Evolutionary conservation across 306 rosid species (phyloP), one percentile per base, ranked within the genome.

Genomic region (Acmispon strigosus): DNA sequence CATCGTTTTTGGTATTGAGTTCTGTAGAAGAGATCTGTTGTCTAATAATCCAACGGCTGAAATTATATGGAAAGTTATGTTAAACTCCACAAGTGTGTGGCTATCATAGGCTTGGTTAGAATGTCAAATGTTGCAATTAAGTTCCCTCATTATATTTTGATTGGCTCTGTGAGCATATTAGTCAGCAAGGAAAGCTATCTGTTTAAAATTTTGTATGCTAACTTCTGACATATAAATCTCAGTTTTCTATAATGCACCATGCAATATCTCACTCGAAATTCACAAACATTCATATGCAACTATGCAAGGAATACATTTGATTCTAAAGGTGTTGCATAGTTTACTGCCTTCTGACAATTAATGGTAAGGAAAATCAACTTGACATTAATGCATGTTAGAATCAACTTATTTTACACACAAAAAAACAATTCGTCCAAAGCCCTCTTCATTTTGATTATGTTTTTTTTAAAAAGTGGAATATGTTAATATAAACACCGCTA

Each of bases 41-140:
- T 13, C 69, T 69, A 51, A 85, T 78, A 70, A 83, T 90, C 98
- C 98, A 86, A 76, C 90, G 97, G 88, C 98, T 94, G 90, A 75
- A 81, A 84, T 71, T 74, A 48, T 24, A 41, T 16, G 42, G 62
- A 76, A 61, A 48, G 32, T 39, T 52, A 62, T 32, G 78, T 84
- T 69, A 84, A 78, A 66, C 53, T 61, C 56, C 69, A 41, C 43
- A 27, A 50, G 59, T 11, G 18, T 11, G 18, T 44, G 49, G 41
- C 52, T 56, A 59, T 54, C 37, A 74, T 34, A 60, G 43, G 56
- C 57, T 16, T 73, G 74, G 69, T 69, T 63, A 63, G 36, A 62
- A 19, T 34, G 56, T 41, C 50, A 22, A 55, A 58, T 62, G 57
- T 17, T 61, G 73, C 37, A 62, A 61, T 45, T 27, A 4, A 68